Conservation (phyloP, 371 early-diverging fungal genomes). For the Fennellomyces sp. region DNA sequence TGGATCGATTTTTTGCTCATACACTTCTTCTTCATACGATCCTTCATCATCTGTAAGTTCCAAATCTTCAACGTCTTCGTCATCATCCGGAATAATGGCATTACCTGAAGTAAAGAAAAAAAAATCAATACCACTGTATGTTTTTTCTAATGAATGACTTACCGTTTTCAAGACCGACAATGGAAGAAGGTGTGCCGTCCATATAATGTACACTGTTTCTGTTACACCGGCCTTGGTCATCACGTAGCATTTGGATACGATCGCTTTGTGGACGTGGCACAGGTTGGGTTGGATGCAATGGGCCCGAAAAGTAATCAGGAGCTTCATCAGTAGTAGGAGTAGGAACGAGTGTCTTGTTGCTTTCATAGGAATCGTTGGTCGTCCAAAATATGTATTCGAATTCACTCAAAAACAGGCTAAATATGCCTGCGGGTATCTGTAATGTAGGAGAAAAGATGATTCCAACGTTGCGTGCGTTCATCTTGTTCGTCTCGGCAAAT, state of each 20-base stretch:
- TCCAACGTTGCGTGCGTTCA: slow-evolving; percentile 93
- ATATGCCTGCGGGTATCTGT: slow-evolving; percentile 88
- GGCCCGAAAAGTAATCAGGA: neutral
- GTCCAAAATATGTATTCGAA: slow-evolving; percentile 88
- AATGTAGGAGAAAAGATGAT: slow-evolving; percentile 95
- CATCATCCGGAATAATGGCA: slow-evolving; percentile 8
- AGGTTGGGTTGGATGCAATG: slow-evolving; percentile 8
- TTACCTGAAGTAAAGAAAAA: slow-evolving; percentile 1
- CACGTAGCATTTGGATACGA: neutral
- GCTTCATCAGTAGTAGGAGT: neutral
- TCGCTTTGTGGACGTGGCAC: neutral
- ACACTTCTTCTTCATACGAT: slow-evolving; percentile 3
- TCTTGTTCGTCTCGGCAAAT: slow-evolving; percentile 82
- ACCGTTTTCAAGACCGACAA: slow-evolving; percentile 44
- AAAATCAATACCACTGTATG: neutral
- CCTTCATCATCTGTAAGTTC: slow-evolving; percentile 5
- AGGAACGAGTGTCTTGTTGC: neutral
- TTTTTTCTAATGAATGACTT: neutral
- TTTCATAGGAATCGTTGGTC: slow-evolving; percentile 33
- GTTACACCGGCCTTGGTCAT: slow-evolving; percentile 25
- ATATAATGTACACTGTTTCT: slow-evolving; percentile 53
- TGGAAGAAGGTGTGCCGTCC: slow-evolving; percentile 43
- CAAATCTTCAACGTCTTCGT: slow-evolving; percentile 10
- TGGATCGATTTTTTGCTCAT: neutral
- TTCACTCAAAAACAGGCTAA: slow-evolving; percentile 85